phyloP scores from a whole-genome alignment of 73 alveolate genomes.

The Stentor roeselii region DNA sequence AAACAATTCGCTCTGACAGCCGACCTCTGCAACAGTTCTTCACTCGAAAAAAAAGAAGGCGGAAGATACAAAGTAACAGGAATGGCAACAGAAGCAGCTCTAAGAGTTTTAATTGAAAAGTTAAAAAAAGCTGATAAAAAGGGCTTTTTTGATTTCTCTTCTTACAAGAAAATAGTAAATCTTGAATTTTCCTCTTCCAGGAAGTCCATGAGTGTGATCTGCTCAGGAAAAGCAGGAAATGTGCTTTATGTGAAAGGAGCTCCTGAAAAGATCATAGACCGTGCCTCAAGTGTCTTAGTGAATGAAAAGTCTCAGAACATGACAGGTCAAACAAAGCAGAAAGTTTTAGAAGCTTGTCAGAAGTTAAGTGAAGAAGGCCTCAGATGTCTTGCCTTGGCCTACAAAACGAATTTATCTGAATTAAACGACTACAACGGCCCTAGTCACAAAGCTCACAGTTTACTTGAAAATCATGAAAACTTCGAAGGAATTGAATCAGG shows the following conservation, averaged over 20 bases:
- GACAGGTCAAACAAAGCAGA: slow-evolving; percentile 20
- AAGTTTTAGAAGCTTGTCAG: not conserved
- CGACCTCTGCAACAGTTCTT: slow-evolving; percentile 53
- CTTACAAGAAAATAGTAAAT: slow-evolving; percentile 58
- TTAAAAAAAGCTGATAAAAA: slow-evolving; percentile 62
- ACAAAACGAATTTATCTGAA: slow-evolving; percentile 37
- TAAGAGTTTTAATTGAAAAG: slow-evolving; percentile 88
- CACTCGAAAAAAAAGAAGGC: slow-evolving; percentile 33
- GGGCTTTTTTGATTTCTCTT: slow-evolving; percentile 27
- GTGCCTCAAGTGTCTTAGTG: slow-evolving; percentile 37
- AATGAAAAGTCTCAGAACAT: slow-evolving; percentile 56
- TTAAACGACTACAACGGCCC: slow-evolving; percentile 63
- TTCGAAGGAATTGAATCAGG: slow-evolving; percentile 49
- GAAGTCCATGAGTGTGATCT: slow-evolving; percentile 95
- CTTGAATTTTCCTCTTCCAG: slow-evolving; percentile 95
- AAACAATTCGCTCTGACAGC: slow-evolving; percentile 49
- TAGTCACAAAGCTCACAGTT: slow-evolving; percentile 46
- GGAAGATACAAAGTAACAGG: slow-evolving; percentile 54
- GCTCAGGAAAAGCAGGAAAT: slow-evolving; percentile 55
- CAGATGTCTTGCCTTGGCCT: slow-evolving; percentile 60
- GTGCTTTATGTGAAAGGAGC: slow-evolving; percentile 67
- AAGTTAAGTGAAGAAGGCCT: slow-evolving; percentile 32
- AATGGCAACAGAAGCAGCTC: slow-evolving; percentile 91
- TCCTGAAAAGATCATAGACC: slow-evolving; percentile 45
- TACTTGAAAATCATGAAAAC: slow-evolving; percentile 42